phyloP scores from a whole-genome alignment of 164 flowering plant genomes.

The Brasenia schreberi region DNA sequence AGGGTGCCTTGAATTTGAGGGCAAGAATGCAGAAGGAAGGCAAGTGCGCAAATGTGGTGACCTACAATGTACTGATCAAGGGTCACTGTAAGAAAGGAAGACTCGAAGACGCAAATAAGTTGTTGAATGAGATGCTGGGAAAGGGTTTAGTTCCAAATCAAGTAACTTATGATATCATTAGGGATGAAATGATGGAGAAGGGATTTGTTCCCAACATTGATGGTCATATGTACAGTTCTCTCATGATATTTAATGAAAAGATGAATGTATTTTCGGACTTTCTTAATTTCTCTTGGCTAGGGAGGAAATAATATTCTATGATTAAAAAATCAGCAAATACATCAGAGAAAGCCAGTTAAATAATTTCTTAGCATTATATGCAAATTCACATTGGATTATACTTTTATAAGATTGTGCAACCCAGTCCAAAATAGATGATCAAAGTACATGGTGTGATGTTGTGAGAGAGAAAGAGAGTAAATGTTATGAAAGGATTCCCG shows the following conservation, averaged over 20 bases:
- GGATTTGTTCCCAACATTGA: conserved; percentile 21
- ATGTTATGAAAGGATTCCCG: too few species aligned
- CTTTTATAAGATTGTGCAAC: too few species aligned
- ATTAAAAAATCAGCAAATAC: too few species aligned
- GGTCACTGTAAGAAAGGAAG: conserved; percentile 21
- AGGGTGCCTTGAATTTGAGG: conserved; percentile 14
- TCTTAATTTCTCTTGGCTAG: too few species aligned
- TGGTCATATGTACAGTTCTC: conserved; percentile 14
- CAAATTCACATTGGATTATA: too few species aligned
- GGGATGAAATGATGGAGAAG: conserved; percentile 20
- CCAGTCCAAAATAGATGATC: too few species aligned
- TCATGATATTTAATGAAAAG: background rate
- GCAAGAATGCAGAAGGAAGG: conserved; percentile 21
- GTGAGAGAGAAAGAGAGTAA: too few species aligned
- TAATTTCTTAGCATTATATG: too few species aligned
- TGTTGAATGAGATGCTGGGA: conserved; percentile 26
- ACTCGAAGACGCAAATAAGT: conserved; percentile 19
- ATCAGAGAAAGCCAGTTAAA: too few species aligned
- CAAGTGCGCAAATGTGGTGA: conserved; percentile 16
- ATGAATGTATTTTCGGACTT: too few species aligned
- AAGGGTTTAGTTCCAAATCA: conserved; percentile 22
- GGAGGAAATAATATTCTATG: too few species aligned
- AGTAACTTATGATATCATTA: conserved; percentile 18
- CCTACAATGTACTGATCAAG: conserved; percentile 22
- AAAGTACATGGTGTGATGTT: too few species aligned